Evolutionary conservation across 331 rosid species (phyloP).

Genomic region (Rosa hybrid): DNA sequence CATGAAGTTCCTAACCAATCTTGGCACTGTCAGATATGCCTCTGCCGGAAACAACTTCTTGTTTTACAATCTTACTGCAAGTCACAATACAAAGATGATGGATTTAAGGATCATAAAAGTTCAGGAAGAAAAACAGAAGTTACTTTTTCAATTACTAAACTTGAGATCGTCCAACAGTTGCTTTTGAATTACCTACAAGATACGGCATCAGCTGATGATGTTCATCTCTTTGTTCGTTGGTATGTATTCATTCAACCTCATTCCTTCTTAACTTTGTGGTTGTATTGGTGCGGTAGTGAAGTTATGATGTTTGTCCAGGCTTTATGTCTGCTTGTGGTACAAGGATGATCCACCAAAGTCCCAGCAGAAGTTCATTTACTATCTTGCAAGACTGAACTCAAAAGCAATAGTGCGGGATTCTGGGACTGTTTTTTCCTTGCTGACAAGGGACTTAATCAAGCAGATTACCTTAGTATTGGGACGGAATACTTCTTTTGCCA

Average conservation of each 20-base stretch:
- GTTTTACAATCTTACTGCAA: conserved; percentile 80
- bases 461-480: conserved; percentile 79
- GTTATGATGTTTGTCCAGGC: conserved; percentile 56
- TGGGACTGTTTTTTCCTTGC: conserved; percentile 57
- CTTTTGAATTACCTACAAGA: conserved; percentile 91
- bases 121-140: conserved; percentile 47
- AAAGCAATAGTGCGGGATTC: conserved; percentile 82
- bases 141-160: conserved; percentile 43
- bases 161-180: conserved; percentile 89
- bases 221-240: conserved; percentile 92
- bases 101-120: conserved; percentile 38
- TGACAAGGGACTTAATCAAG: conserved; percentile 77
- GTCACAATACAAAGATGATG: conserved; percentile 63
- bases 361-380: conserved; percentile 63
- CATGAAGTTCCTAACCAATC: conserved; percentile 71
- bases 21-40: conserved; percentile 86
- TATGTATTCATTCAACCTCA: conserved; percentile 41
- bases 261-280: conserved; percentile 30
- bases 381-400: conserved; percentile 84
- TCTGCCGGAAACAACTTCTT: conserved; percentile 76
- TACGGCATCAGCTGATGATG: conserved; percentile 70
- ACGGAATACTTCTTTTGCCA: conserved; percentile 83
- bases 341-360: conserved; percentile 83
- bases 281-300: conserved; percentile 29
- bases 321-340: conserved; percentile 92